Percentiles rank a stretch among this genome's conserved stretches.
phyloP scores from a whole-genome alignment of 2,329 filamentous ascomycete genomes.

The Monosporascus sp. region DNA sequence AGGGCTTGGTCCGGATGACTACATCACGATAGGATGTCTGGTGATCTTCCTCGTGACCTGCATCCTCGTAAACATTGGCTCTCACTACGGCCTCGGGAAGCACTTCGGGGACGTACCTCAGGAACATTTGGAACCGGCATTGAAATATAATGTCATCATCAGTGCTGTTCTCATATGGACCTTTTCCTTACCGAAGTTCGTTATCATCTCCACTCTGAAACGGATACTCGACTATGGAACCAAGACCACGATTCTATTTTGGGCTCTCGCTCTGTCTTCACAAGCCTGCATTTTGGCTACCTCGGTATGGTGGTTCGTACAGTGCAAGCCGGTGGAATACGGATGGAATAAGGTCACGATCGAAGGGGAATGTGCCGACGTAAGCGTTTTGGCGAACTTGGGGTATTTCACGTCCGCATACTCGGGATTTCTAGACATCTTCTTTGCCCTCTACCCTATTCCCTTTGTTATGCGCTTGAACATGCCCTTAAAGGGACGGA shows the following conservation, averaged over 20 bases:
- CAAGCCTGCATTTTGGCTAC: conserved; percentile 26
- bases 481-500: conserved; percentile 22
- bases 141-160: conserved; percentile 28
- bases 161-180: conserved; percentile 27
- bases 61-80: conserved; percentile 23
- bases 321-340: conserved; percentile 22
- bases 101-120: conserved; percentile 14
- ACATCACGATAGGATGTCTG: conserved; percentile 25
- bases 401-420: conserved; percentile 27
- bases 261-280: conserved; percentile 25
- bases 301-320: conserved; percentile 26
- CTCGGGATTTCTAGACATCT: conserved; percentile 26
- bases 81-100: conserved; percentile 22
- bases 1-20: conserved; percentile 26
- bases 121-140: conserved; percentile 13
- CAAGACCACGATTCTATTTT: conserved; percentile 24
- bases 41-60: conserved; percentile 23
- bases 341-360: conserved; percentile 24
- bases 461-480: conserved; percentile 28
- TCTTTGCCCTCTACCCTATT: conserved; percentile 27
- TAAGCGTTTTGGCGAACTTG: conserved; percentile 16
- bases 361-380: conserved; percentile 16
- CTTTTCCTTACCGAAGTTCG: conserved; percentile 30
- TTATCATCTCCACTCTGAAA: conserved; percentile 26
- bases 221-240: conserved; percentile 26